phyloP scores from a whole-genome alignment of 352 stramenopile species.

The Phytophthora podocarpi region DNA sequence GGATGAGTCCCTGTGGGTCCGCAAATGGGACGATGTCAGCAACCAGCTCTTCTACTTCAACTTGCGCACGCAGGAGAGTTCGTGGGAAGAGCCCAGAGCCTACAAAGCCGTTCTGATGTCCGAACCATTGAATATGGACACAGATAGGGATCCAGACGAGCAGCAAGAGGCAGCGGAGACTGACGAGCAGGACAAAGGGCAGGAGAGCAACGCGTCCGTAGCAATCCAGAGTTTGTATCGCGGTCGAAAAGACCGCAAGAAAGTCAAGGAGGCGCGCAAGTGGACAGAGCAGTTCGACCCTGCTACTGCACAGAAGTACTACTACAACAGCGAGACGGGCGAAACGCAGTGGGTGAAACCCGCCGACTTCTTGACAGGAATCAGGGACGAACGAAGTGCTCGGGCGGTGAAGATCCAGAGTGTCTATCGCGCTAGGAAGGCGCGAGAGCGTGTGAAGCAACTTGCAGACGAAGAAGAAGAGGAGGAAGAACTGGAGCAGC shows the following conservation, averaged over 20 bases:
- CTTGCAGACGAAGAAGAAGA: slow-evolving; percentile 34
- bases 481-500: slow-evolving; percentile 22
- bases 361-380: slow-evolving; percentile 33
- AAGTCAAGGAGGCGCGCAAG: slow-evolving; percentile 24
- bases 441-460: slow-evolving; percentile 40
- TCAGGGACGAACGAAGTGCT: slow-evolving; percentile 39
- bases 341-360: slow-evolving; percentile 53
- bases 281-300: slow-evolving; percentile 66
- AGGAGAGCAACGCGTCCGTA: slow-evolving; percentile 16
- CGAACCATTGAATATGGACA: slow-evolving; percentile 16
- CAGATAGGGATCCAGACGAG: slow-evolving; percentile 2
- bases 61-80: slow-evolving; percentile 34
- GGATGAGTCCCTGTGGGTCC: slow-evolving; percentile 30
- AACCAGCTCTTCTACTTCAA: slow-evolving; percentile 44
- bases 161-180: no score
- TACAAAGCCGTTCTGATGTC: slow-evolving; percentile 34
- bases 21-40: slow-evolving; percentile 35
- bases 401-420: slow-evolving; percentile 64
- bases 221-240: slow-evolving; percentile 46
- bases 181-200: not conserved
- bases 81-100: slow-evolving; percentile 31
- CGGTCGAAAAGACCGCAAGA: slow-evolving; percentile 30
- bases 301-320: slow-evolving; percentile 41
- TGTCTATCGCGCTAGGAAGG: slow-evolving; percentile 47
- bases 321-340: slow-evolving; percentile 50